phyloP scores from a whole-genome alignment of 306 rosid genomes.

The Abrus pulchellus region DNA sequence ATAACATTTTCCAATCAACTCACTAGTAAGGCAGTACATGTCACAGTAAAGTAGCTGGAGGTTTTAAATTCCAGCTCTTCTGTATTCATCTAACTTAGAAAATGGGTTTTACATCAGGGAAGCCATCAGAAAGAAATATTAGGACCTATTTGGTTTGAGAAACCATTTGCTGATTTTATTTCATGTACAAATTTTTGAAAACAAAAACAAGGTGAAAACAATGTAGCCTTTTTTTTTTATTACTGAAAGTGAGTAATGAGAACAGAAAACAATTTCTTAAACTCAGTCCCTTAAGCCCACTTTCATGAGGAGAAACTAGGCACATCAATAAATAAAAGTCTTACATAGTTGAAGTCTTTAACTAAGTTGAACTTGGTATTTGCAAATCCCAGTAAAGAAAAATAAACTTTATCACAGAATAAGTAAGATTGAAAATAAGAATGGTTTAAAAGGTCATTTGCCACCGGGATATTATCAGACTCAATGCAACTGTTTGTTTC shows the following conservation, averaged over 20 bases:
- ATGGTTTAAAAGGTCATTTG: constrained; percentile 2
- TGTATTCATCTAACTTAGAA: constrained; percentile 1
- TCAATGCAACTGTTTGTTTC: constrained; percentile 27
- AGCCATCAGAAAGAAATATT: constrained; percentile 28
- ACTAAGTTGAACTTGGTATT: constrained; percentile 13
- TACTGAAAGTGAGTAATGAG: not conserved
- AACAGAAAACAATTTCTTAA: not conserved
- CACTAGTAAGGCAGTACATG: not conserved
- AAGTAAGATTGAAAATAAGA: constrained; percentile 9
- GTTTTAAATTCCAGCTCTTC: not conserved
- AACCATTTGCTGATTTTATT: not conserved
- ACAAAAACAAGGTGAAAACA: not conserved
- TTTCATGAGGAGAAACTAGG: not conserved
- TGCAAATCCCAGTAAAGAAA: constrained; percentile 23
- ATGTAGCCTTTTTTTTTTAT: not conserved
- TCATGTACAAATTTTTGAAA: not conserved
- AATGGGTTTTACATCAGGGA: constrained; percentile 15
- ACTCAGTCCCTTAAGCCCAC: not conserved
- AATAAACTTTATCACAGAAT: not conserved
- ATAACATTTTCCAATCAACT: not conserved
- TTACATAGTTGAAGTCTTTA: not conserved
- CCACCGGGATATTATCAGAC: not conserved
- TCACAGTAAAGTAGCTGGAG: not conserved
- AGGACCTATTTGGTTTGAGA: not conserved
- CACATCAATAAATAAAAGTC: not conserved